Percentiles rank a stretch among this genome's conserved stretches.
Conservation (phyloP, 192 early-diverging fungal species). For the Dissophora ornata region DNA sequence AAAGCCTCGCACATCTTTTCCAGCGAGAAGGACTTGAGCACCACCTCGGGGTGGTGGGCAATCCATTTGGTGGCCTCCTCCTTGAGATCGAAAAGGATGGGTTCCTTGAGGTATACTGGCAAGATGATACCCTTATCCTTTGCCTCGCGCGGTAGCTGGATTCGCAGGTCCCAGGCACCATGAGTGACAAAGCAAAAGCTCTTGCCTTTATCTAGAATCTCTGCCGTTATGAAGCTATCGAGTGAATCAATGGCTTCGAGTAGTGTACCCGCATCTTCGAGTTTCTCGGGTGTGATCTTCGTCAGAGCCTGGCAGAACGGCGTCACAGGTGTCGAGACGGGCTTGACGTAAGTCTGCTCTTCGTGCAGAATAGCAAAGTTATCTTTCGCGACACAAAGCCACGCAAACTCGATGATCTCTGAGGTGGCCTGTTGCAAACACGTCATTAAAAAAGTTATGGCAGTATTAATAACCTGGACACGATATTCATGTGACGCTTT, state of each 20-base stretch:
- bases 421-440: conserved; percentile 66
- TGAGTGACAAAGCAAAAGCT: conserved; percentile 79
- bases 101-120: conserved; percentile 65
- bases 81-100: conserved; percentile 75
- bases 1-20: conserved; percentile 70
- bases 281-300: conserved; percentile 66
- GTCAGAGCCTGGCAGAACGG: conserved; percentile 69
- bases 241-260: conserved; percentile 64
- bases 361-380: conserved; percentile 59
- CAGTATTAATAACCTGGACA: too few species aligned
- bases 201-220: conserved; percentile 61
- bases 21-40: conserved; percentile 62
- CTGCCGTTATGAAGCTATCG: conserved; percentile 61
- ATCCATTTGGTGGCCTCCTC: conserved; percentile 74
- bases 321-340: conserved; percentile 63
- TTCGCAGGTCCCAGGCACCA: conserved; percentile 77
- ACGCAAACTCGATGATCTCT: conserved; percentile 70
- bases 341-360: conserved; percentile 61
- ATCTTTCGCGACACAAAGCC: conserved; percentile 59
- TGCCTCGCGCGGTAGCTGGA: conserved; percentile 73
- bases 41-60: conserved; percentile 67
- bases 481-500: too few species aligned
- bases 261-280: conserved; percentile 65
- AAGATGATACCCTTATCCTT: conserved; percentile 71
- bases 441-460: too few species aligned